A percentile compares a stretch with the other conserved stretches of the same genome.
These are phyloP conservation scores for Ophiostoma perfectum DNA, from an alignment of 2,329 filamentous ascomycete genomes.

Conservation along the genomic window DNA sequence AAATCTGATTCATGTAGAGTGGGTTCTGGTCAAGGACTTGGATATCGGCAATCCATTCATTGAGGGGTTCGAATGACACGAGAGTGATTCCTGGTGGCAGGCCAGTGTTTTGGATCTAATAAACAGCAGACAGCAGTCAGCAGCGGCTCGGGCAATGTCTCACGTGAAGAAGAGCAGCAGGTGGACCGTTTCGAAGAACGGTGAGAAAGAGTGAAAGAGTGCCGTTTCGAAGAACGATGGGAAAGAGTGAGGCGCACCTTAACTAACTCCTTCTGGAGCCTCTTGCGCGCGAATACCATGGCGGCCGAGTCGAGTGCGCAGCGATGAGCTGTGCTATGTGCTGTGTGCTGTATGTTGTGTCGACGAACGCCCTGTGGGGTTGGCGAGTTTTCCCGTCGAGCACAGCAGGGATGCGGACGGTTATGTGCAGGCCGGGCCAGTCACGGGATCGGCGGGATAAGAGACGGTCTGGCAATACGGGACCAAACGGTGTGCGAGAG, in stretches of 20 bases:
- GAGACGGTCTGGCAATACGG: background rate
- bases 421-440: slow-evolving; percentile 3
- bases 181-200: background rate
- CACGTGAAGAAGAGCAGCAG: background rate
- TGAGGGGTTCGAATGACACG: slow-evolving; percentile 72
- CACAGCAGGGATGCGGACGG: background rate
- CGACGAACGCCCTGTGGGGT: background rate
- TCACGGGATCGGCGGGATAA: slow-evolving; percentile 9
- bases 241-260: slow-evolving; percentile 41
- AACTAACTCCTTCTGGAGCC: slow-evolving; percentile 53
- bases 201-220: background rate
- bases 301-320: background rate
- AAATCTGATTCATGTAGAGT: slow-evolving; percentile 73
- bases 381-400: background rate
- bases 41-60: slow-evolving; percentile 92
- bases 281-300: slow-evolving; percentile 42
- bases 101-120: slow-evolving; percentile 47
- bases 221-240: background rate
- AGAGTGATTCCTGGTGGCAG: slow-evolving; percentile 69
- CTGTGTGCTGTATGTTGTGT: background rate
- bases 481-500: background rate
- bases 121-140: background rate
- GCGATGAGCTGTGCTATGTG: background rate
- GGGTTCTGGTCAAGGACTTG: slow-evolving; percentile 85
- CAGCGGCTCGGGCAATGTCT: background rate